Percentiles rank a stretch among this genome's conserved stretches.
phyloP scores from a whole-genome alignment of 257 asterid genomes.

The Solanum peruvianum region DNA sequence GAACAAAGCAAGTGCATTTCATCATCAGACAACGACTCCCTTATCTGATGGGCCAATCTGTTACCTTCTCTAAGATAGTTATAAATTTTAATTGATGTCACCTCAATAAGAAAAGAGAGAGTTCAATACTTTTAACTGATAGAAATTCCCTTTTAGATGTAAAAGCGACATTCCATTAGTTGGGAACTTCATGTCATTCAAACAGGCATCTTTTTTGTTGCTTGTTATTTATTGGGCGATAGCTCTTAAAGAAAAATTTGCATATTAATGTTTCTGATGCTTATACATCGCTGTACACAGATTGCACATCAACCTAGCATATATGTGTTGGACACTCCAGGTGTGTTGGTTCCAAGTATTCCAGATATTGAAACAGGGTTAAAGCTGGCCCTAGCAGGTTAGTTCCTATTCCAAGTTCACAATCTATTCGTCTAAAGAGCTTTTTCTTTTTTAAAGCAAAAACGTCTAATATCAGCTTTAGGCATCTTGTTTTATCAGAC shows the following conservation, averaged over 20 bases:
- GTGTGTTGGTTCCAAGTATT: constrained; percentile 89
- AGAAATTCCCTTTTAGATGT: background rate
- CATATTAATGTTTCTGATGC: background rate
- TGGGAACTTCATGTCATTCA: background rate
- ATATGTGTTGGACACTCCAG: constrained; percentile 89
- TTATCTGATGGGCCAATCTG: background rate
- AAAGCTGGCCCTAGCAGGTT: constrained; percentile 93
- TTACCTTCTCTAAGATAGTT: background rate
- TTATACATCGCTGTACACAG: constrained; percentile 15
- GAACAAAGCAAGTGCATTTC: background rate
- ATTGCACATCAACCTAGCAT: constrained; percentile 92
- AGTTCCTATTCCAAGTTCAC: background rate
- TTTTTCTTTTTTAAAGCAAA: background rate
- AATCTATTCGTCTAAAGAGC: background rate
- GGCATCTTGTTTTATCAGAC: background rate
- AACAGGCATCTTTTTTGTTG: background rate
- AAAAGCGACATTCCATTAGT: background rate
- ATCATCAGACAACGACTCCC: background rate
- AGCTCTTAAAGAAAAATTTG: background rate
- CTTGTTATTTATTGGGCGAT: background rate
- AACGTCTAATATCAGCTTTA: background rate
- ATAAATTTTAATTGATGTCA: background rate
- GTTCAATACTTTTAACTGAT: background rate
- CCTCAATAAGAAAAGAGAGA: background rate
- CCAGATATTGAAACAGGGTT: constrained; percentile 78